Evolutionary conservation across 2,329 filamentous ascomycete genomes (phyloP).

Genomic region (Penicillium thymicola): DNA sequence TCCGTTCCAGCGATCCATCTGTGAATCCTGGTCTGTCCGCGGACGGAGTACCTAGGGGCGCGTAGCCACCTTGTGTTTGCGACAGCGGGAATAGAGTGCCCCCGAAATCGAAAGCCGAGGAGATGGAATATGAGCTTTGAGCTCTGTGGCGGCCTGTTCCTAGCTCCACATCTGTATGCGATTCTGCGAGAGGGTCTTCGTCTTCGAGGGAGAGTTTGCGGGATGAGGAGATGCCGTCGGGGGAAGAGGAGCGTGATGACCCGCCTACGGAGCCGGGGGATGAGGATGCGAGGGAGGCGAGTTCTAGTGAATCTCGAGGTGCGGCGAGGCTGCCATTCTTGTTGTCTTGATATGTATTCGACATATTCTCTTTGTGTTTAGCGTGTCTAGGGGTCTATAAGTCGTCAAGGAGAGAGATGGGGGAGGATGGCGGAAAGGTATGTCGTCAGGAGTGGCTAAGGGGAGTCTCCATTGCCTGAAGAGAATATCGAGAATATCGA

Average conservation of each 20-base stretch:
- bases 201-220: conserved; percentile 83
- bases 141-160: conserved; percentile 49
- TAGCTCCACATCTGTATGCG: conserved; percentile 50
- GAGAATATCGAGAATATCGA: background rate
- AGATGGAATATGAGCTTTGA: conserved; percentile 78
- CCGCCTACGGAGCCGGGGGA: conserved; percentile 63
- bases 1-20: conserved; percentile 84
- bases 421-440: background rate
- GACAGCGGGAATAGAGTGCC: conserved; percentile 88
- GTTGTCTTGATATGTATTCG: conserved; percentile 31
- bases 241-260: conserved; percentile 68
- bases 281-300: conserved; percentile 88
- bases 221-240: conserved; percentile 88
- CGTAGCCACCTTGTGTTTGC: conserved; percentile 77
- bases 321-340: conserved; percentile 33
- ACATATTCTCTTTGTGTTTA: conserved; percentile 26
- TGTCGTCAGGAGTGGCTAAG: conserved; percentile 2
- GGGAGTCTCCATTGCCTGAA: conserved; percentile 9
- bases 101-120: conserved; percentile 94
- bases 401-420: background rate
- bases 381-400: background rate
- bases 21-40: conserved; percentile 50
- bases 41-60: conserved; percentile 75
- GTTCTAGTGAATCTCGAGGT: conserved; percentile 87
- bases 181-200: conserved; percentile 67